Conservation (phyloP, 805 yeast genomes). For the Cyberlindnera euphorbiiphila region DNA sequence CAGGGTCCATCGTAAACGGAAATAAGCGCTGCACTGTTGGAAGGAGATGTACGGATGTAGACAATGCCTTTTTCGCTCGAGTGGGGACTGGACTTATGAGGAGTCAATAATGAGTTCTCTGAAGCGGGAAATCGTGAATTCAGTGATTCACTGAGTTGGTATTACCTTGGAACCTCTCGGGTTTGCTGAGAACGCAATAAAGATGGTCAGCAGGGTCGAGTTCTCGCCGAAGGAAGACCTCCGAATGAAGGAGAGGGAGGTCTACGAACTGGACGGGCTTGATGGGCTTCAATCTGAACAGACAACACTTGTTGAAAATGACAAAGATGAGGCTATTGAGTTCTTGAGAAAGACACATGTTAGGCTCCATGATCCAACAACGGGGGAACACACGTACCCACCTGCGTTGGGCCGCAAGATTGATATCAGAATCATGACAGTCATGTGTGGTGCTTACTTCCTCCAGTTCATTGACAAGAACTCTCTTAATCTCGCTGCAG, state of each 20-base stretch:
- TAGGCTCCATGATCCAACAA: slow-evolving; percentile 1
- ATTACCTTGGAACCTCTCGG: too few relatives aligned
- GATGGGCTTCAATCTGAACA: slow-evolving; percentile 9
- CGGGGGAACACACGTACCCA: slow-evolving; percentile 18
- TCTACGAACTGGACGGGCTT: background rate
- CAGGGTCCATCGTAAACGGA: too few relatives aligned
- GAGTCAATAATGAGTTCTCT: too few relatives aligned
- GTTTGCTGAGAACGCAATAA: too few relatives aligned
- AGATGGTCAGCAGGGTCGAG: too few relatives aligned
- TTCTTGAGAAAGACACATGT: slow-evolving; percentile 19
- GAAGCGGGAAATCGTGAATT: too few relatives aligned
- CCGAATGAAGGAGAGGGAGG: background rate
- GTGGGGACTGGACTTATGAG: too few relatives aligned
- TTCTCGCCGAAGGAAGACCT: background rate
- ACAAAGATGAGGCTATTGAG: slow-evolving; percentile 25
- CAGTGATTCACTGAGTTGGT: too few relatives aligned
- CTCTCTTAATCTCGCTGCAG: slow-evolving; percentile 57
- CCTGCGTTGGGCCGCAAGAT: slow-evolving; percentile 32
- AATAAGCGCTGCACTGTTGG: too few relatives aligned
- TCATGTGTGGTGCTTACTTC: slow-evolving; percentile 50
- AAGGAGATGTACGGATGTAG: too few relatives aligned
- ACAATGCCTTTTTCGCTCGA: too few relatives aligned
- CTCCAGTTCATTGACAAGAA: slow-evolving; percentile 58
- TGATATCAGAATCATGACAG: slow-evolving; percentile 45
- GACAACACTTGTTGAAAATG: slow-evolving; percentile 16